Conservation (phyloP, 2,329 filamentous ascomycete genomes). For the Ascochyta lentis region DNA sequence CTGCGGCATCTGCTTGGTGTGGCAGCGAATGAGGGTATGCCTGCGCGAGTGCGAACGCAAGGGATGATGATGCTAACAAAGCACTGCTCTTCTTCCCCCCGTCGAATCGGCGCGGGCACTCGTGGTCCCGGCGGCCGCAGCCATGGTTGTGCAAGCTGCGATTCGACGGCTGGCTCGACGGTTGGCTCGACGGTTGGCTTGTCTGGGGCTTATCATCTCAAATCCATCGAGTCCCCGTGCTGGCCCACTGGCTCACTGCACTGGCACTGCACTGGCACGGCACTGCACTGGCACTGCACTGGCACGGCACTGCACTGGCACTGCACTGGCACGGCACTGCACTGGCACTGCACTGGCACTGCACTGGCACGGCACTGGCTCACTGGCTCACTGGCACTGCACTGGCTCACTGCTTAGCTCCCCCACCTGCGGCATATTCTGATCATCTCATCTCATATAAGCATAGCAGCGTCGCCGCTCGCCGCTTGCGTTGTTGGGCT, state of each 20-base stretch:
- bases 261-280: background rate
- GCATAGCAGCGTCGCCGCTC: conserved; percentile 8
- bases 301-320: too few relatives aligned
- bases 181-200: background rate
- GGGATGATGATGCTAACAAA: background rate
- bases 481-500: background rate
- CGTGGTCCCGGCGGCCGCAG: conserved; percentile 4
- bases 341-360: too few relatives aligned
- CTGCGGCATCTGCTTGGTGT: background rate
- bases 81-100: background rate
- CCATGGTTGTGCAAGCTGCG: conserved; percentile 8
- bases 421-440: conserved; percentile 8
- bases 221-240: conserved; percentile 55
- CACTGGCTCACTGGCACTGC: too few relatives aligned
- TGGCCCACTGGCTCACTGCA: conserved; percentile 23
- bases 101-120: background rate
- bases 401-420: conserved; percentile 4
- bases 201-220: conserved; percentile 14
- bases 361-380: too few relatives aligned
- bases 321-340: background rate
- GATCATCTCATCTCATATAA: too few relatives aligned
- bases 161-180: conserved; percentile 8
- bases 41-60: background rate
- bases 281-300: too few relatives aligned
- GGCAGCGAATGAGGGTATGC: conserved; percentile 2